Percentiles rank a stretch among this genome's conserved stretches.
phyloP scores from a whole-genome alignment of 371 early-diverging fungal genomes.

The Mucor velutinosus region DNA sequence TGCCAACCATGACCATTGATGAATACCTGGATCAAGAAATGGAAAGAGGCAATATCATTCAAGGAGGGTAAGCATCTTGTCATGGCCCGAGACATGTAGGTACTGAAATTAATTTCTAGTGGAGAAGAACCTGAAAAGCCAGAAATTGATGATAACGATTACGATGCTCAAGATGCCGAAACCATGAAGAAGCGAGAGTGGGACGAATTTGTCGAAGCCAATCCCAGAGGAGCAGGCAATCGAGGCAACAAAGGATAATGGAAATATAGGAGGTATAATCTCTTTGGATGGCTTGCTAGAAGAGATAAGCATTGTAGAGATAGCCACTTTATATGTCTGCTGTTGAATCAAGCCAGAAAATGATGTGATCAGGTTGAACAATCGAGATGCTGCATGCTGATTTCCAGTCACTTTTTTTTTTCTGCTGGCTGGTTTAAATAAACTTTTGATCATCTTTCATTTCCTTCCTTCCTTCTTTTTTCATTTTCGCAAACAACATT shows the following conservation, averaged over 20 bases:
- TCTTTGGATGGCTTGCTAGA: neutral
- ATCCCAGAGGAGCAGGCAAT: conserved; percentile 89
- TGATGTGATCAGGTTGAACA: neutral
- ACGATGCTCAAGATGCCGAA: conserved; percentile 80
- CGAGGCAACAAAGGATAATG: conserved; percentile 49
- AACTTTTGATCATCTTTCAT: neutral
- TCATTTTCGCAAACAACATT: neutral
- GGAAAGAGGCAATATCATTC: conserved; percentile 86
- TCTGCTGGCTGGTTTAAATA: neutral
- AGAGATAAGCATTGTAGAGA: neutral
- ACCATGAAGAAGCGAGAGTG: conserved; percentile 82
- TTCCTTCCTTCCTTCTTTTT: neutral
- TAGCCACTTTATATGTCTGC: neutral
- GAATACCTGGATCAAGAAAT: conserved; percentile 89
- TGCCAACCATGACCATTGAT: conserved; percentile 97
- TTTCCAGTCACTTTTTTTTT: conserved; percentile 4
- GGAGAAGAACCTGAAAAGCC: conserved; percentile 66
- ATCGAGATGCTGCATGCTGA: neutral
- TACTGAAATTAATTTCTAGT: conserved; percentile 14
- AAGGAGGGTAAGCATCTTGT: conserved; percentile 71
- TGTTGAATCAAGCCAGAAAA: neutral
- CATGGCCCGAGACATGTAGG: neutral
- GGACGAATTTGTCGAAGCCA: conserved; percentile 94
- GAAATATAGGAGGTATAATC: neutral
- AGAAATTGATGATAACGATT: conserved; percentile 77